Conservation (phyloP, 2,329 filamentous ascomycete species). For the Teratosphaeria nubilosa region DNA sequence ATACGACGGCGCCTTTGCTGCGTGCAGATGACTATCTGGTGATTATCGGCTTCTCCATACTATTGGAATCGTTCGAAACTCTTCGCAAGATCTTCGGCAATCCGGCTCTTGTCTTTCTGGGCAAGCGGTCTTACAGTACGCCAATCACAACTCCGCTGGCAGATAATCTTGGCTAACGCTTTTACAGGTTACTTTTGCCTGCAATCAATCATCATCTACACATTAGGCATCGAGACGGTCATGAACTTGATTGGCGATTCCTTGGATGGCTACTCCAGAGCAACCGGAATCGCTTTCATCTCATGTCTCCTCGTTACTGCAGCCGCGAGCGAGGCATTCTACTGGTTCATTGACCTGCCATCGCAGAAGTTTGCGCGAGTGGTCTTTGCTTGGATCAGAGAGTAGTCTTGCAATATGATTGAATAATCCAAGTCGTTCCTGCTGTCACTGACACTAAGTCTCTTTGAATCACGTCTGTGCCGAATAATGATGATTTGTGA, state of each 20-base stretch:
- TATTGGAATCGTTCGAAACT: constrained; percentile 31
- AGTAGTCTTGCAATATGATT: constrained; percentile 1
- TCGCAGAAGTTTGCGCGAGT: constrained; percentile 9
- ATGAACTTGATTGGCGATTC: constrained; percentile 5
- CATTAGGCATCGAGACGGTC: constrained; percentile 38
- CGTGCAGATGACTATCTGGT: constrained; percentile 36
- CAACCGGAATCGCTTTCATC: constrained; percentile 11
- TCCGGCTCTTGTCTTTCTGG: constrained; percentile 28
- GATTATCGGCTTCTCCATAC: constrained; percentile 31
- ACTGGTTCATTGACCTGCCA: constrained; percentile 11
- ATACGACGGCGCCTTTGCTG: constrained; percentile 27
- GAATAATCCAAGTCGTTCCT: not conserved
- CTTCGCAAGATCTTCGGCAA: constrained; percentile 29
- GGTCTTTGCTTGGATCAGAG: constrained; percentile 12
- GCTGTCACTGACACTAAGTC: too few species aligned
- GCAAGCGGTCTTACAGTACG: constrained; percentile 36
- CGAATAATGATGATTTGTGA: too few species aligned
- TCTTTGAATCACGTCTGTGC: too few species aligned
- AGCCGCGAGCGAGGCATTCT: constrained; percentile 10
- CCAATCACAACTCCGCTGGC: constrained; percentile 1
- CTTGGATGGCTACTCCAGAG: constrained; percentile 5
- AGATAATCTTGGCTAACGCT: not conserved
- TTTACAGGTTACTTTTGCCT: constrained; percentile 32
- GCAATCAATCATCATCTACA: constrained; percentile 33
- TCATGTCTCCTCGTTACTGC: constrained; percentile 10